A percentile compares a stretch with the other conserved stretches of the same genome.
phyloP scores from a whole-genome alignment of 2,329 filamentous ascomycete genomes.

The Fusarium chaquense region DNA sequence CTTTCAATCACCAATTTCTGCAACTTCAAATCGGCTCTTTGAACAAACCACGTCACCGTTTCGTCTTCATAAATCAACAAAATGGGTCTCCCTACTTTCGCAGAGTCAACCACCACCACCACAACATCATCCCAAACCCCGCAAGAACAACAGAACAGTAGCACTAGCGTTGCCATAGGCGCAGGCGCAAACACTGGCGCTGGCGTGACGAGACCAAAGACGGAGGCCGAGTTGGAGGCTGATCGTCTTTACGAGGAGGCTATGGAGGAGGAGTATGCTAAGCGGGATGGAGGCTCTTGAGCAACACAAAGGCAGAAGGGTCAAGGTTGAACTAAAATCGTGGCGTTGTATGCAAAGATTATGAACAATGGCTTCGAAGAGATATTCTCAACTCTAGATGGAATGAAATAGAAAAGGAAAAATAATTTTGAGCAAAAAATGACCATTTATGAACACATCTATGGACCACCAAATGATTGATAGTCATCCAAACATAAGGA shows the following conservation, averaged over 20 bases:
- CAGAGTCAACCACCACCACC: constrained; percentile 23
- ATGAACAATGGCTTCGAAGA: background rate
- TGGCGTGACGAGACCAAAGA: constrained; percentile 61
- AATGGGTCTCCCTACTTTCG: constrained; percentile 50
- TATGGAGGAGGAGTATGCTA: constrained; percentile 69
- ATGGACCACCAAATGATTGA: background rate
- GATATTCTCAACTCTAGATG: constrained; percentile 1
- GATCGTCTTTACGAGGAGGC: constrained; percentile 64
- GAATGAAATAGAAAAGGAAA: background rate
- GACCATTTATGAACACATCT: background rate
- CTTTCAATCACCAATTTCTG: background rate
- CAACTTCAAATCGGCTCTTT: background rate
- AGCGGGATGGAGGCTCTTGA: constrained; percentile 62
- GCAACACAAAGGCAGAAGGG: no score
- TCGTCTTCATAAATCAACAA: constrained; percentile 2
- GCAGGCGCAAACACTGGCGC: constrained; percentile 64
- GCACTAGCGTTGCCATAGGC: constrained; percentile 50
- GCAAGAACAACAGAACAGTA: constrained; percentile 31
- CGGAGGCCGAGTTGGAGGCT: constrained; percentile 62
- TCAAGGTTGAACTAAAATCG: background rate
- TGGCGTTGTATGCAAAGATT: background rate
- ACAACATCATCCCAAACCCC: constrained; percentile 12
- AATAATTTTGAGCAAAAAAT: background rate
- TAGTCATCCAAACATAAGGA: background rate
- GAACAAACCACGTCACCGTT: background rate